phyloP scores from a whole-genome alignment of 1,139 yeast species.

The Taiozyma sp. region DNA sequence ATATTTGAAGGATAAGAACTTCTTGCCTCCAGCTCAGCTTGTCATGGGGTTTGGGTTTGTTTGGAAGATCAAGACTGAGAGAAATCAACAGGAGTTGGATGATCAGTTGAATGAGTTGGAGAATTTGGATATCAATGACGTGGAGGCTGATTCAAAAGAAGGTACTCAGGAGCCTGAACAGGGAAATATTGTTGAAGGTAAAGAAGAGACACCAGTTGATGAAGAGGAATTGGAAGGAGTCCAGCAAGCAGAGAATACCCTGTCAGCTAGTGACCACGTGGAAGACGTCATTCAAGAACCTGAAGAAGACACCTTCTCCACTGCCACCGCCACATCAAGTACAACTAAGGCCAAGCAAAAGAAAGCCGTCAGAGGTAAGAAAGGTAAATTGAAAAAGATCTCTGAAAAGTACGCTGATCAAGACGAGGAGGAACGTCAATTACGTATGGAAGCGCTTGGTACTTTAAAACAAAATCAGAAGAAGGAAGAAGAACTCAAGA shows the following conservation, averaged over 20 bases:
- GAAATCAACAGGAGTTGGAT: constrained; percentile 17
- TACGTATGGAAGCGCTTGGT: constrained; percentile 80
- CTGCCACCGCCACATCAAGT: constrained; percentile 11
- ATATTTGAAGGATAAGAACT: constrained; percentile 49
- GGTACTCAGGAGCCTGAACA: constrained; percentile 7
- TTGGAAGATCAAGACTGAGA: constrained; percentile 49
- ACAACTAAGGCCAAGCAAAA: constrained; percentile 20
- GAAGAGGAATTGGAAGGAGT: neutral
- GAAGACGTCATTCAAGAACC: constrained; percentile 2
- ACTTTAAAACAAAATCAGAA: constrained; percentile 51
- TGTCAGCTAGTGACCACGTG: neutral
- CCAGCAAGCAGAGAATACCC: neutral
- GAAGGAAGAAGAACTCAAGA: constrained; percentile 32
- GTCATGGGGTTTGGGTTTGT: constrained; percentile 88
- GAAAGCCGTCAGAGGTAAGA: constrained; percentile 69
- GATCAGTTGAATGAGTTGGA: constrained; percentile 20
- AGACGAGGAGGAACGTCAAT: constrained; percentile 79
- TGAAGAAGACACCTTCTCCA: constrained; percentile 12
- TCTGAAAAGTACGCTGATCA: constrained; percentile 83
- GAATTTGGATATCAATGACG: constrained; percentile 23
- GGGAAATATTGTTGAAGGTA: constrained; percentile 7
- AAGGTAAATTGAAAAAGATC: constrained; percentile 77
- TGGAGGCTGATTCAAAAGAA: constrained; percentile 12
- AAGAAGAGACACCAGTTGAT: constrained; percentile 1
- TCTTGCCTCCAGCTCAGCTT: constrained; percentile 75